Conservation (phyloP, 208 protist genomes). For the Wallacemonas sp. region DNA sequence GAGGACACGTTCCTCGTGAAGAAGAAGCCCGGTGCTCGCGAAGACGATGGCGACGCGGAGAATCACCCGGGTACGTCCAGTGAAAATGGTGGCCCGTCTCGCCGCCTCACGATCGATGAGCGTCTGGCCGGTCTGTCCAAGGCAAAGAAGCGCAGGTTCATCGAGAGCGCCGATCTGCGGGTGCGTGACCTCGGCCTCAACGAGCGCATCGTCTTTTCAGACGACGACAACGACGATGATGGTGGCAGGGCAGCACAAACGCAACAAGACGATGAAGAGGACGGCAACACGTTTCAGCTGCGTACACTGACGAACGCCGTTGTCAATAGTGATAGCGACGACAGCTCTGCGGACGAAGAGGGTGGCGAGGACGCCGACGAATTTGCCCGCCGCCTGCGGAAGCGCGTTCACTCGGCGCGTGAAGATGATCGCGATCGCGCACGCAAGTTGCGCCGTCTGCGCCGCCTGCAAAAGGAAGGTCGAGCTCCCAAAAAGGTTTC, state of each 20-base stretch:
- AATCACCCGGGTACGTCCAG: background rate
- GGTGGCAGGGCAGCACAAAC: conserved; percentile 1
- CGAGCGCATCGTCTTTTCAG: conserved; percentile 56
- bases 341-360: background rate
- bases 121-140: conserved; percentile 88
- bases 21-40: background rate
- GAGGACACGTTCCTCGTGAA: conserved; percentile 53
- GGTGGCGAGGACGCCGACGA: conserved; percentile 15
- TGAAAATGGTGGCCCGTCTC: background rate
- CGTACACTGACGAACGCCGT: conserved; percentile 1
- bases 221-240: conserved; percentile 67
- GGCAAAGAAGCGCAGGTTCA: conserved; percentile 69
- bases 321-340: conserved; percentile 4
- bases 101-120: conserved; percentile 66
- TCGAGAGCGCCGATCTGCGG: conserved; percentile 80
- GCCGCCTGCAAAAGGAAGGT: conserved; percentile 60
- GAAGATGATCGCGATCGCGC: conserved; percentile 58
- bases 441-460: conserved; percentile 77
- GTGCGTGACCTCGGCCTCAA: conserved; percentile 78
- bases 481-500: conserved; percentile 61
- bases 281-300: background rate
- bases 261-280: background rate
- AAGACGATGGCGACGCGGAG: background rate
- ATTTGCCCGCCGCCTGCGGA: conserved; percentile 53
- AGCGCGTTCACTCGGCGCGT: conserved; percentile 43